Conservation (phyloP, 176 grass and related monocot species). For the Chrysopogon serrulatus region DNA sequence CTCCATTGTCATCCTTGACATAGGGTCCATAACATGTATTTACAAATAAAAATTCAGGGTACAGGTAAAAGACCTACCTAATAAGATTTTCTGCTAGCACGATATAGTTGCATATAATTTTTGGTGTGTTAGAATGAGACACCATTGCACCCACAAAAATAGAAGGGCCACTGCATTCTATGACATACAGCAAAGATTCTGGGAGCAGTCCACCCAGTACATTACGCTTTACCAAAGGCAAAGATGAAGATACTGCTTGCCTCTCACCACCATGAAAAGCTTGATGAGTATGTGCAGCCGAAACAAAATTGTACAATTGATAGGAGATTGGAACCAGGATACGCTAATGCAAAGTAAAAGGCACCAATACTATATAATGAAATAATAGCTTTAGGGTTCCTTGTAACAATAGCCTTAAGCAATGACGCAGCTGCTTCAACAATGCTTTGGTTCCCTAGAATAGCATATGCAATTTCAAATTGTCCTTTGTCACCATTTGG, state of each 20-base stretch:
- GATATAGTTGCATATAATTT: conserved; percentile 98
- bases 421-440: conserved; percentile 84
- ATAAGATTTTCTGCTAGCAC: conserved; percentile 96
- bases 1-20: too few species aligned
- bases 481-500: background rate
- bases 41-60: conserved; percentile 17
- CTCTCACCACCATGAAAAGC: conserved; percentile 99
- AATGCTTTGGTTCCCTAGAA: conserved; percentile 88
- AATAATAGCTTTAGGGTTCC: conserved; percentile 97
- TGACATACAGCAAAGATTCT: conserved; percentile 90
- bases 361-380: conserved; percentile 85
- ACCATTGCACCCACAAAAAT: conserved; percentile 87
- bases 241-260: conserved; percentile 81
- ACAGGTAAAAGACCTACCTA: conserved; percentile 51
- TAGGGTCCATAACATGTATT: too few species aligned
- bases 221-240: conserved; percentile 89
- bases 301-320: conserved; percentile 85
- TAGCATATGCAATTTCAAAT: conserved; percentile 53
- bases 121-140: conserved; percentile 95
- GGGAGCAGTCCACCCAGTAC: conserved; percentile 87
- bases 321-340: conserved; percentile 81
- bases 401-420: conserved; percentile 92
- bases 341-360: conserved; percentile 89
- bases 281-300: conserved; percentile 83
- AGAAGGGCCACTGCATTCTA: conserved; percentile 83